Conservation (phyloP, 2,329 filamentous ascomycete species). For the Blastomyces parvus region DNA sequence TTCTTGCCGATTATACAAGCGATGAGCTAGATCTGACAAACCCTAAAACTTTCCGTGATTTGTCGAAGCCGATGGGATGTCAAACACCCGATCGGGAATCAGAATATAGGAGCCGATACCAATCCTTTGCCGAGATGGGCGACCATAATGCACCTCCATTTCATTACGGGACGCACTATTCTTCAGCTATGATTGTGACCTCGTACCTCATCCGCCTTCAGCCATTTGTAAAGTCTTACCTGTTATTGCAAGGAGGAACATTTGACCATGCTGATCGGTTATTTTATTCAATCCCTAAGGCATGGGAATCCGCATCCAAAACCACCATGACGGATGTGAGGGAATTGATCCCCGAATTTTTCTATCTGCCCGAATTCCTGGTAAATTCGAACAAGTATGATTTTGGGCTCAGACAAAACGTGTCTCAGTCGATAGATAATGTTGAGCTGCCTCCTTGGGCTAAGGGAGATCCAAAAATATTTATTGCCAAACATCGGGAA, state of each 20-base stretch:
- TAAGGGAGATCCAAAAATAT: slow-evolving; percentile 89
- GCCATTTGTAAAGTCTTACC: slow-evolving; percentile 91
- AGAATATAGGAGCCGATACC: slow-evolving; percentile 75
- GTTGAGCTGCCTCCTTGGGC: slow-evolving; percentile 93
- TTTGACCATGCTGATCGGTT: slow-evolving; percentile 94
- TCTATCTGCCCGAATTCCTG: slow-evolving; percentile 89
- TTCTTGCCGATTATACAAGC: slow-evolving; percentile 90
- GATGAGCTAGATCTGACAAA: slow-evolving; percentile 81
- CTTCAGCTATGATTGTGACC: slow-evolving; percentile 96
- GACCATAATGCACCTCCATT: slow-evolving; percentile 68
- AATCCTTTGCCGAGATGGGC: slow-evolving; percentile 81
- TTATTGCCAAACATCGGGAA: slow-evolving; percentile 91
- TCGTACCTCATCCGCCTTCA: slow-evolving; percentile 92
- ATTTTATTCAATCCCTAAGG: slow-evolving; percentile 84
- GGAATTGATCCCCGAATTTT: slow-evolving; percentile 94
- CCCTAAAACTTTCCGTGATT: slow-evolving; percentile 75
- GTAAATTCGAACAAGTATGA: slow-evolving; percentile 92
- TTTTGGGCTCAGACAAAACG: slow-evolving; percentile 78
- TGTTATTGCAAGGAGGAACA: slow-evolving; percentile 85
- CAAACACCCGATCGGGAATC: slow-evolving; percentile 67
- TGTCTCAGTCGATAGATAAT: slow-evolving; percentile 67
- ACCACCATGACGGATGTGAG: slow-evolving; percentile 91
- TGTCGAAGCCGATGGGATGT: slow-evolving; percentile 93
- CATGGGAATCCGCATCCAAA: slow-evolving; percentile 81
- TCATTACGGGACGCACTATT: slow-evolving; percentile 97